These are phyloP conservation scores for Zelopaecilomyces penicillatus DNA, from an alignment of 2,329 filamentous ascomycete species.

Conservation along the genomic window DNA sequence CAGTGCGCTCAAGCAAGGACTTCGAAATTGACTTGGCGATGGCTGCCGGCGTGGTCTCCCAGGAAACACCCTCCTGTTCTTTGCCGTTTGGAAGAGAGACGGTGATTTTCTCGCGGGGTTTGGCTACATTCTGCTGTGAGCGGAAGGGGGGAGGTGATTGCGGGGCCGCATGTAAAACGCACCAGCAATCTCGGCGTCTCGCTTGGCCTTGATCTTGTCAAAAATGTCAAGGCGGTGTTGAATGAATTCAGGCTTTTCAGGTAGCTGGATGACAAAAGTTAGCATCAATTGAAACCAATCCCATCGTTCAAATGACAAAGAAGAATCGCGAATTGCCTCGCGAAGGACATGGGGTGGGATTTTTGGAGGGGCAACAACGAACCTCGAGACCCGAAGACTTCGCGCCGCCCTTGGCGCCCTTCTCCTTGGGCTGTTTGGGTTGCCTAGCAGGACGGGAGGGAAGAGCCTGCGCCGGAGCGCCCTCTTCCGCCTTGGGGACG, in stretches of 20 bases:
- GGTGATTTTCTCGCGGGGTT: slow-evolving; percentile 65
- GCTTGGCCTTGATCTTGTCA: slow-evolving; percentile 76
- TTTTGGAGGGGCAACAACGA: slow-evolving; percentile 17
- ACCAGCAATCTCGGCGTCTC: slow-evolving; percentile 62
- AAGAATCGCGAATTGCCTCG: neutral
- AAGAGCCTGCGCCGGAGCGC: slow-evolving; percentile 24
- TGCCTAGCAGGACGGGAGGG: slow-evolving; percentile 29
- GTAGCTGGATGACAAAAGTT: slow-evolving; percentile 20
- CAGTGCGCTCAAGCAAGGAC: slow-evolving; percentile 75
- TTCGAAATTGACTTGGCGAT: slow-evolving; percentile 75
- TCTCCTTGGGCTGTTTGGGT: slow-evolving; percentile 28
- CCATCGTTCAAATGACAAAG: neutral
- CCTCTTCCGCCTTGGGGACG: slow-evolving; percentile 25
- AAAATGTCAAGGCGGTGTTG: slow-evolving; percentile 79
- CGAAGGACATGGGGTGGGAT: neutral
- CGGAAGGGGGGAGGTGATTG: neutral
- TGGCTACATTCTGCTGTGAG: slow-evolving; percentile 24
- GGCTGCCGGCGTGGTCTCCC: slow-evolving; percentile 80
- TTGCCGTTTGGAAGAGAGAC: slow-evolving; percentile 67
- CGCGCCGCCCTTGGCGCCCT: slow-evolving; percentile 39
- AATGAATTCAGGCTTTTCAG: slow-evolving; percentile 63
- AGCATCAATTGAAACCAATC: neutral
- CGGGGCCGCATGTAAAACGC: slow-evolving; percentile 12
- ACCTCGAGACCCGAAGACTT: slow-evolving; percentile 52
- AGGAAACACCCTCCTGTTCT: slow-evolving; percentile 66